Evolutionary conservation across 2,329 filamentous ascomycete genomes (phyloP).

Genomic region (Ascochyta clinopodiicola): DNA sequence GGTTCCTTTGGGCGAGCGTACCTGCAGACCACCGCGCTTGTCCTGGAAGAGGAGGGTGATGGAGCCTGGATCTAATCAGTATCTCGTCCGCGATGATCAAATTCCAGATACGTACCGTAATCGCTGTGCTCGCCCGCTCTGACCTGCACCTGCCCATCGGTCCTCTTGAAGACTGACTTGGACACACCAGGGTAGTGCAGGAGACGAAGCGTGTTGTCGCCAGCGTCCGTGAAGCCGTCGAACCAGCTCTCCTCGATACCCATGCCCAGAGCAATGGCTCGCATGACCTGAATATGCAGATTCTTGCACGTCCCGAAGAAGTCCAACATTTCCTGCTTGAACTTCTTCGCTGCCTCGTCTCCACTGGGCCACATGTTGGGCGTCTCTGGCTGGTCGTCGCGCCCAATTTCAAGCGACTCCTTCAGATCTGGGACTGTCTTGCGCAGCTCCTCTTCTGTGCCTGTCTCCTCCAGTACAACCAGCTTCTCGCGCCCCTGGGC

Average conservation of each 20-base stretch:
- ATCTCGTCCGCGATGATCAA: fast-evolving
- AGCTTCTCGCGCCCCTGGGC: constrained; percentile 54
- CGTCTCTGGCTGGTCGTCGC: constrained; percentile 64
- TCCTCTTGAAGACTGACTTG: constrained; percentile 69
- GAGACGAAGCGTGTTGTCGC: constrained; percentile 64
- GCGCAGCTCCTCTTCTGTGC: constrained; percentile 46
- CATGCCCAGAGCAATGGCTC: constrained; percentile 83
- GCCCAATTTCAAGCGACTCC: constrained; percentile 67
- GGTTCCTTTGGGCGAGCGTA: constrained; percentile 72
- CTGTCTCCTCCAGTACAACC: constrained; percentile 44
- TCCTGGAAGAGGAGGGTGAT: constrained; percentile 58
- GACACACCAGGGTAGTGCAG: constrained; percentile 77
- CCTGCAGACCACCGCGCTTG: constrained; percentile 63
- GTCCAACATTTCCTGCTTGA: constrained; percentile 73
- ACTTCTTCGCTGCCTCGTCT: constrained; percentile 63
- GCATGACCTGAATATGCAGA: constrained; percentile 80
- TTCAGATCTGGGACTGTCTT: constrained; percentile 55
- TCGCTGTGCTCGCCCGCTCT: constrained; percentile 80
- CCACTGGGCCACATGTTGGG: constrained; percentile 80
- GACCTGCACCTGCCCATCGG: constrained; percentile 74
- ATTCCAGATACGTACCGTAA: constrained; percentile 52
- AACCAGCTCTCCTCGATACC: constrained; percentile 75
- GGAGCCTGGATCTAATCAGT: constrained; percentile 41
- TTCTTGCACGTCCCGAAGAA: constrained; percentile 79
- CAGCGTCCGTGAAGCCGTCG: constrained; percentile 70